These are phyloP conservation scores for Penicillium chermesinum DNA, from an alignment of 495 filamentous ascomycete species.

Conservation along the genomic window DNA sequence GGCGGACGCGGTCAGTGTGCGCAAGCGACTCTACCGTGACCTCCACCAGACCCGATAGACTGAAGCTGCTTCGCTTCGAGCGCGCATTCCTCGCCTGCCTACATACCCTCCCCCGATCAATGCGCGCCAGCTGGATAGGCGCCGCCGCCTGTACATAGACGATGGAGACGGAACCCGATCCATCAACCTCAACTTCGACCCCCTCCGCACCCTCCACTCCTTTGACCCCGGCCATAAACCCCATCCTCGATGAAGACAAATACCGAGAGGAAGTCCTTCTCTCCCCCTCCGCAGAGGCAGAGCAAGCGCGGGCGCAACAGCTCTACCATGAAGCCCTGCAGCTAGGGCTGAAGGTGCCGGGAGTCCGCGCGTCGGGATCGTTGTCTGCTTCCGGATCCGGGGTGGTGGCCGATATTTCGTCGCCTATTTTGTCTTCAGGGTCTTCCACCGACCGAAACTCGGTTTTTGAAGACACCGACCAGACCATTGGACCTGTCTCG, in stretches of 20 bases:
- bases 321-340: conserved; percentile 37
- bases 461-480: conserved; percentile 19
- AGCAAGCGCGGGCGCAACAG: conserved; percentile 31
- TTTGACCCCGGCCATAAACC: not conserved
- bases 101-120: conserved; percentile 9
- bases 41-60: too few species aligned
- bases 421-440: conserved; percentile 33
- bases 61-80: too few species aligned
- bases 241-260: conserved; percentile 29
- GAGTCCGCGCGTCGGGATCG: conserved; percentile 34
- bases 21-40: conserved; percentile 24
- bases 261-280: conserved; percentile 39
- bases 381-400: conserved; percentile 37
- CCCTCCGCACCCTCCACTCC: not conserved
- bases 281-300: conserved; percentile 31
- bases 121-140: conserved; percentile 27
- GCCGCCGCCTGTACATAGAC: conserved; percentile 13
- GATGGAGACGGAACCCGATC: conserved; percentile 11
- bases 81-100: conserved; percentile 1
- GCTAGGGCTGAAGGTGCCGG: conserved; percentile 36
- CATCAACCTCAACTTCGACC: not conserved
- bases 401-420: conserved; percentile 34
- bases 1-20: conserved; percentile 35
- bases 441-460: conserved; percentile 39
- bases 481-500: not conserved